A percentile compares a stretch with the other conserved stretches of the same genome.
Conservation (phyloP, 352 stramenopile species). For the Pythium coloratum region DNA sequence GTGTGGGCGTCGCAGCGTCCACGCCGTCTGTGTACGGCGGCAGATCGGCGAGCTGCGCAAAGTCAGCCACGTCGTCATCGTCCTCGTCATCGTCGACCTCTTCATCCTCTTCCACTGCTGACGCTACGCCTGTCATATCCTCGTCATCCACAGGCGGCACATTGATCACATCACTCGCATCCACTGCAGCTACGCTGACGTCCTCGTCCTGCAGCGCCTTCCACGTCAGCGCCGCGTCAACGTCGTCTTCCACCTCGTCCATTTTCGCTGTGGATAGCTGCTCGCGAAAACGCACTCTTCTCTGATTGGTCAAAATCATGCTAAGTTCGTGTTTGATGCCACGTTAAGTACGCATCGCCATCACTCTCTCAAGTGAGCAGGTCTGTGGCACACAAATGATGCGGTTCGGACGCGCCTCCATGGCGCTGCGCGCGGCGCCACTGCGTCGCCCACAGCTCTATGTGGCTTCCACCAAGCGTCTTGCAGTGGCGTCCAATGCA, state of each 20-base stretch:
- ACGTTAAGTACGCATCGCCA: not conserved
- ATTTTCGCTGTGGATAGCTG: not conserved
- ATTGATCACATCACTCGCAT: not conserved
- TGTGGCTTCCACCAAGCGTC: not conserved
- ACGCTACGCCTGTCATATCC: not conserved
- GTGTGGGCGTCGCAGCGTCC: not conserved
- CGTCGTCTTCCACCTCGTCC: constrained; percentile 38
- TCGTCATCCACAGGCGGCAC: not conserved
- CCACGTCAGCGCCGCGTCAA: constrained; percentile 48
- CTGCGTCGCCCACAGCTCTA: constrained; percentile 6
- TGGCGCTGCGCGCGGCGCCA: constrained; percentile 2
- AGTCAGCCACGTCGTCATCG: constrained; percentile 40
- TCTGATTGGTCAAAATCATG: not conserved
- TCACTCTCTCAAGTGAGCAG: not conserved
- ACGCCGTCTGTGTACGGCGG: constrained; percentile 28
- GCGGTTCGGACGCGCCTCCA: not conserved
- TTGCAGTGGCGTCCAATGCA: not conserved
- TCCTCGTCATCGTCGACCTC: constrained; percentile 9
- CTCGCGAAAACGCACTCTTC: not conserved
- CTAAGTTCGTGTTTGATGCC: not conserved
- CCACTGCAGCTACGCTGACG: constrained; percentile 1
- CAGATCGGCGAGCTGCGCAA: constrained; percentile 43
- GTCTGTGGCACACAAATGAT: constrained; percentile 16
- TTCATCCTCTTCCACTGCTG: not conserved
- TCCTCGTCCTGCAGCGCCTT: constrained; percentile 34